Evolutionary conservation across 306 rosid genomes (phyloP).

Genomic region (Ormosia semicastrata): DNA sequence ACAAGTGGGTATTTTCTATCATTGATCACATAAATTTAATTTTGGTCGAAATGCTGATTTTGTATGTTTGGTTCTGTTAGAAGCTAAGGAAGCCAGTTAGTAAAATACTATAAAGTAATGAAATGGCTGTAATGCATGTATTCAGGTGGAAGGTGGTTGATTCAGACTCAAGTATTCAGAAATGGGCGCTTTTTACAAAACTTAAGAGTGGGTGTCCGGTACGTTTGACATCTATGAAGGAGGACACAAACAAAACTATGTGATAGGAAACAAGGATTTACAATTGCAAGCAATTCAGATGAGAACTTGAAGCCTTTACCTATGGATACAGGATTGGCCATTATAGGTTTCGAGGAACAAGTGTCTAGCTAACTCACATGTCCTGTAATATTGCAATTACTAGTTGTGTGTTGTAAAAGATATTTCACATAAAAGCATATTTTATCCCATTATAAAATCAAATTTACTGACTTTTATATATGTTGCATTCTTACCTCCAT

Average conservation of each 20-base stretch:
- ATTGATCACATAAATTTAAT: neutral
- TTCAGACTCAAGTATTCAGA: conserved; percentile 68
- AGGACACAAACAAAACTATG: neutral
- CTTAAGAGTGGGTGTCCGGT: conserved; percentile 74
- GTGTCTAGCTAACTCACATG: neutral
- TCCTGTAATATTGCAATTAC: neutral
- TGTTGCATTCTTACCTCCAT: neutral
- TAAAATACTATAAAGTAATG: neutral
- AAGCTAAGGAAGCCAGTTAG: neutral
- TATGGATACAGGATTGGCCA: neutral
- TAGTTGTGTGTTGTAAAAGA: neutral
- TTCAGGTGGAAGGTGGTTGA: conserved; percentile 75
- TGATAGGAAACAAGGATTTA: neutral
- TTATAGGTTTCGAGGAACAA: neutral
- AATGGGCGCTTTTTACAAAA: conserved; percentile 70
- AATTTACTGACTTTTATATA: neutral
- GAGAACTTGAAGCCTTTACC: neutral
- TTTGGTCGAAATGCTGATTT: conserved; percentile 3
- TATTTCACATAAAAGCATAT: neutral
- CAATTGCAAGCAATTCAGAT: neutral
- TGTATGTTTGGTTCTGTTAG: neutral
- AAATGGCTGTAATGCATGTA: neutral
- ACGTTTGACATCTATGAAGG: conserved; percentile 32
- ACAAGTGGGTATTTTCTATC: conserved; percentile 46
- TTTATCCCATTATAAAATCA: neutral